phyloP scores from a whole-genome alignment of 2,329 filamentous ascomycete genomes.

The Magnaporthiopsis poae region DNA sequence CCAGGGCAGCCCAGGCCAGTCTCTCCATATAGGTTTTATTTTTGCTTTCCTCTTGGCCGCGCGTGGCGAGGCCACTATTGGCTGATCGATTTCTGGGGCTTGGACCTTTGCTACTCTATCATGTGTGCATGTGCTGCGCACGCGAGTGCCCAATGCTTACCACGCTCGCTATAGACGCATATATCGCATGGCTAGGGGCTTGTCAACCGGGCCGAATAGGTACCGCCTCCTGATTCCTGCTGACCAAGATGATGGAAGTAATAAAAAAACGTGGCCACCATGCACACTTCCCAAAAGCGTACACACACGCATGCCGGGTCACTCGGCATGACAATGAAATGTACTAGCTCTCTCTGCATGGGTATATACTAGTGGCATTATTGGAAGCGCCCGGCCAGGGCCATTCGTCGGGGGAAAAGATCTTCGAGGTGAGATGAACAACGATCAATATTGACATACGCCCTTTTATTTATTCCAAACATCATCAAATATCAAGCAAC shows the following conservation, averaged over 20 bases:
- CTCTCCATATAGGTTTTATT: neutral
- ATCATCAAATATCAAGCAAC: neutral
- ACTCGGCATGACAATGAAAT: neutral
- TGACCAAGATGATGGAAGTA: neutral
- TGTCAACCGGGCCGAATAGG: slow-evolving; percentile 1
- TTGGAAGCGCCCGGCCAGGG: no score
- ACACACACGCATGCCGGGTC: neutral
- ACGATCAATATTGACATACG: neutral
- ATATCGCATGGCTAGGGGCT: neutral
- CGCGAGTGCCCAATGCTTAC: neutral
- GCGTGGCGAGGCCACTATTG: neutral
- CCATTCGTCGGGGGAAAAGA: neutral
- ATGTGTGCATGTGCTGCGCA: neutral
- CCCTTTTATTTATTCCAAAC: neutral
- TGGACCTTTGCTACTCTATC: neutral
- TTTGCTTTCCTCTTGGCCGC: neutral
- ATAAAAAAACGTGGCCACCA: neutral
- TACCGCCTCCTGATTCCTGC: neutral
- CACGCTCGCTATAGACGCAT: no score
- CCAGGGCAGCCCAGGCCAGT: neutral
- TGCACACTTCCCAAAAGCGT: slow-evolving; percentile 1
- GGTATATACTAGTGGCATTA: no score
- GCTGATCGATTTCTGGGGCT: neutral
- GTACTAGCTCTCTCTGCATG: no score
- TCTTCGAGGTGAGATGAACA: neutral